phyloP scores from a whole-genome alignment of 331 rosid genomes.

The Quercus tomentella region DNA sequence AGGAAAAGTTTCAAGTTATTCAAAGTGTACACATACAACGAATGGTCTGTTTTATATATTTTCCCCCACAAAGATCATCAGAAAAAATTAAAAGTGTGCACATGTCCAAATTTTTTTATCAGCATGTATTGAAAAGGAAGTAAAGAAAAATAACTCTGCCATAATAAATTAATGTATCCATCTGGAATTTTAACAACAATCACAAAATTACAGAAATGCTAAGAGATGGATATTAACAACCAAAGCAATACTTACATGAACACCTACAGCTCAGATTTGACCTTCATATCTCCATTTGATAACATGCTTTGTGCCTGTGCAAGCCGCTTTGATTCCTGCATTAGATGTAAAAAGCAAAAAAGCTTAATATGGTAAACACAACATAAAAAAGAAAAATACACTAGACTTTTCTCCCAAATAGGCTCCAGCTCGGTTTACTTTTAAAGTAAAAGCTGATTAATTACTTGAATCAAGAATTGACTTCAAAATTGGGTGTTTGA shows the following conservation, averaged over 20 bases:
- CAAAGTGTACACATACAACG: background rate
- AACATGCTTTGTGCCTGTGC: constrained; percentile 70
- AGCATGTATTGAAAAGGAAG: background rate
- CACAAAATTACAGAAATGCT: background rate
- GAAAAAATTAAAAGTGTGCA: background rate
- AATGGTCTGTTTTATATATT: background rate
- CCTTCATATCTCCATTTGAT: constrained; percentile 87
- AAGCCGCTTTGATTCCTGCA: constrained; percentile 77
- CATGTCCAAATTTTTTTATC: background rate
- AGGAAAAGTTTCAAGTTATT: background rate
- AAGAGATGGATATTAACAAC: background rate
- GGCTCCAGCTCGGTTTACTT: background rate
- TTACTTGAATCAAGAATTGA: background rate
- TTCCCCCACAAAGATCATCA: background rate
- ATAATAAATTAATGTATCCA: background rate
- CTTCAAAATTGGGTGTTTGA: background rate
- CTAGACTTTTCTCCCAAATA: background rate
- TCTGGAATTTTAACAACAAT: background rate
- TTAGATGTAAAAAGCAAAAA: constrained; percentile 9
- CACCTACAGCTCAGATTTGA: constrained; percentile 57
- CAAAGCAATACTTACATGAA: constrained; percentile 3
- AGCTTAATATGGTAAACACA: background rate
- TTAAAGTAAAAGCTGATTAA: background rate
- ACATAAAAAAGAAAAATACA: background rate
- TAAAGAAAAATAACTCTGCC: background rate